Base-by-base conservation (phyloP, 495 filamentous ascomycete genomes). In the Daldinia vernicosa region DNA sequence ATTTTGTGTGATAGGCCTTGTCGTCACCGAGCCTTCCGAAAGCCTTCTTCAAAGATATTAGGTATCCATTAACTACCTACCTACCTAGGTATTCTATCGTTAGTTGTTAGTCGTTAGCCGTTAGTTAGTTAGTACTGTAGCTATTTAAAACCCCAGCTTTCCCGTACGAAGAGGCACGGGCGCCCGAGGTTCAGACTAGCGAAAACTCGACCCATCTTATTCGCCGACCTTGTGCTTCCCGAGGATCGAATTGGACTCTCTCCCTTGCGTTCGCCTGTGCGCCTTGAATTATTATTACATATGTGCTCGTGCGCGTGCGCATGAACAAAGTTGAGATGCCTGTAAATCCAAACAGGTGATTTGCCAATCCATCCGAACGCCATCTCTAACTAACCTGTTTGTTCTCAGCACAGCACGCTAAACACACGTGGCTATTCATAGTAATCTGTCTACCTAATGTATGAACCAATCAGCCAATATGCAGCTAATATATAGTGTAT, bases 381-480 rank as follows among this genome's bases (percentile, higher is more conserved):
- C 7, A n/a, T 8, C 8, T 28, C 27, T 28, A 30, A 0, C 0
- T 39, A 2, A 39, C 14, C 37, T n/a, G 15, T 39, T 39, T n/a
- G 15, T 39, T 39, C 14, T n/a, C 15, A 40, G 6, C n/a, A 17
- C 15, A 40, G 15, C 4, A n/a, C 39, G 39, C 39, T 40, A 40
- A 40, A 40, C 14, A n/a, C 39, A 40, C n/a, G 39, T 47, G 43
- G 43, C 43, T 47, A 47, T 24, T 47, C 43, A 24, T 47, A 47
- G 43, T 17, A 47, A 24, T 17, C 6, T 45, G 6, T 45, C 7
- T 47, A 11, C 17, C 43, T 47, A 47, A 24, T 5, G 9, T 11
- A 4, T 8, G 4, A 47, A 47, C 11, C 3, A 47, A 4, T 8
- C 1, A 47, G 24, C 11, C 3, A 47, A 47, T 47, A 47, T 24